Percentiles rank a stretch among this genome's conserved stretches.
Evolutionary conservation across 2,329 filamentous ascomycete genomes (phyloP).

Genomic region (Kalmusia sp.): DNA sequence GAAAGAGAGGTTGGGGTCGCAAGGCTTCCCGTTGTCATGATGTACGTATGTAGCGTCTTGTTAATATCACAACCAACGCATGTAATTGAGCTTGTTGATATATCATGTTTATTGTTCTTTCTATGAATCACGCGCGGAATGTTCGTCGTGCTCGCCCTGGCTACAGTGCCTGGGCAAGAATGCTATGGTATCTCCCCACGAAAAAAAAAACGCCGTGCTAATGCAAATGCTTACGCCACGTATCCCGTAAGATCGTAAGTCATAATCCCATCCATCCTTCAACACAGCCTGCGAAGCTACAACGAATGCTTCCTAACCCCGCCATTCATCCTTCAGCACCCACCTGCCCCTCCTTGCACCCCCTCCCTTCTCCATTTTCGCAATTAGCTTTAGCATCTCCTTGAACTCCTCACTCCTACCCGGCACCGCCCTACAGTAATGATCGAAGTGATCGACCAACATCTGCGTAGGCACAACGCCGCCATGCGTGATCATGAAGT

Average conservation of each 20-base stretch:
- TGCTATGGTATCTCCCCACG: constrained; percentile 8
- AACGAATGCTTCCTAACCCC: too few relatives aligned
- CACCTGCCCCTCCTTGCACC: constrained; percentile 60
- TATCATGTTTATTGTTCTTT: neutral
- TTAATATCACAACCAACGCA: constrained; percentile 8
- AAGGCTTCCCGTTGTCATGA: neutral
- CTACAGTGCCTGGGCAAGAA: neutral
- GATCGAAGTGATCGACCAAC: constrained; percentile 89
- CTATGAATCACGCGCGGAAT: constrained; percentile 8
- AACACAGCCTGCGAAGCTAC: too few relatives aligned
- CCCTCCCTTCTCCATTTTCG: constrained; percentile 67
- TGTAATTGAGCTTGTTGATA: constrained; percentile 3
- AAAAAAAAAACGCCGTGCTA: too few relatives aligned
- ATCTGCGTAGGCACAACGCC: constrained; percentile 83
- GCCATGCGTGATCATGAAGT: constrained; percentile 79
- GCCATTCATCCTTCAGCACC: constrained; percentile 64
- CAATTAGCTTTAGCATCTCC: constrained; percentile 77
- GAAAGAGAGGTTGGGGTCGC: neutral
- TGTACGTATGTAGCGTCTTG: constrained; percentile 14
- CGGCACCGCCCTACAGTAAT: constrained; percentile 72
- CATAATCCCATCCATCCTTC: constrained; percentile 59
- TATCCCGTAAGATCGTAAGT: neutral
- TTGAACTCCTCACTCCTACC: constrained; percentile 79
- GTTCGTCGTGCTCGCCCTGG: neutral
- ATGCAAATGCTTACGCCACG: neutral